Percentiles rank a stretch among this genome's conserved stretches.
Conservation (phyloP, 2,329 filamentous ascomycete species). For the Fusarium coffeatum region DNA sequence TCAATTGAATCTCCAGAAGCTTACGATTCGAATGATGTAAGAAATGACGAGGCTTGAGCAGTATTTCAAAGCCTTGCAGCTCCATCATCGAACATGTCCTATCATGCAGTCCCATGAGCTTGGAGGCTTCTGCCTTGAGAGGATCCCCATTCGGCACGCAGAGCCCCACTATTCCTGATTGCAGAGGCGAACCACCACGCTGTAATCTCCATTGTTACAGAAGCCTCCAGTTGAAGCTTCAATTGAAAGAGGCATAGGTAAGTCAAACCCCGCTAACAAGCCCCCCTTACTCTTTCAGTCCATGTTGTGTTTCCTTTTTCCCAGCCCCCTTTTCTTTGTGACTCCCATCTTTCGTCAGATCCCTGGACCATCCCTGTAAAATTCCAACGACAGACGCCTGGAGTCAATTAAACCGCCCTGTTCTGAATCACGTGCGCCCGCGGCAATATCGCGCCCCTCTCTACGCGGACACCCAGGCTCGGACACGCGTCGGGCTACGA, state of each 20-base stretch:
- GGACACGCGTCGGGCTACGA: slow-evolving; percentile 35
- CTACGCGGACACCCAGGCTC: slow-evolving; percentile 21
- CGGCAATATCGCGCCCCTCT: slow-evolving; percentile 21
- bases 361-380: slow-evolving; percentile 21
- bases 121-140: slow-evolving; percentile 45
- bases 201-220: slow-evolving; percentile 16
- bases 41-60: slow-evolving; percentile 33
- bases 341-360: slow-evolving; percentile 11
- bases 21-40: slow-evolving; percentile 24
- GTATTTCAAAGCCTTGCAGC: slow-evolving; percentile 39
- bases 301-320: slow-evolving; percentile 7
- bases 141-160: slow-evolving; percentile 21
- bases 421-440: slow-evolving; percentile 35
- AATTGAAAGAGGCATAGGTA: slow-evolving; percentile 5
- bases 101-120: slow-evolving; percentile 45
- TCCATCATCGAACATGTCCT: slow-evolving; percentile 41
- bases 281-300: slow-evolving; percentile 23
- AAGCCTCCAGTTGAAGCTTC: slow-evolving; percentile 15
- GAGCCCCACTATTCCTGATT: slow-evolving; percentile 24
- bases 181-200: slow-evolving; percentile 11
- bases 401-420: slow-evolving; percentile 18
- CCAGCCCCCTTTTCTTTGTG: slow-evolving; percentile 34
- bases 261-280: slow-evolving; percentile 22
- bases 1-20: slow-evolving; percentile 34
- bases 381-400: slow-evolving; percentile 1